Percentiles rank a stretch among this genome's conserved stretches.
Evolutionary conservation across 176 grass and related monocot species (phyloP).

Genomic region (Oryza brachyantha): DNA sequence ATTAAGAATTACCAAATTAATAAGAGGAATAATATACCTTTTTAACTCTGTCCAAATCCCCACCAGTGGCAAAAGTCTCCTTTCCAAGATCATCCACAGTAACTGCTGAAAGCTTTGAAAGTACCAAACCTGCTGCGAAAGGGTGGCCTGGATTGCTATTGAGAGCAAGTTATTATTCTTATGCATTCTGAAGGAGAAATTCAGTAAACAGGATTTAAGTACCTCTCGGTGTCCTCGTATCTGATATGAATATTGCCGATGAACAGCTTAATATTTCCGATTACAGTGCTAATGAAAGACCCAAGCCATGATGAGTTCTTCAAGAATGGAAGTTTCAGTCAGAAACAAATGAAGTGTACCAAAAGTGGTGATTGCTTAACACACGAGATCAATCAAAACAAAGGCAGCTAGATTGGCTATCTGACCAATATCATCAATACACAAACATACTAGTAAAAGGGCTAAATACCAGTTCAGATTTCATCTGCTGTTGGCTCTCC

Average conservation of each 20-base stretch:
- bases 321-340: constrained; percentile 27
- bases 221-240: constrained; percentile 95
- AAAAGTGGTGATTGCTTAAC: constrained; percentile 4
- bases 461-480: constrained; percentile 71
- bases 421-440: constrained; percentile 5
- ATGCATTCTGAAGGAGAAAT: constrained; percentile 15
- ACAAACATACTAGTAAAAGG: not conserved
- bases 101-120: constrained; percentile 84
- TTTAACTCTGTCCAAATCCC: constrained; percentile 76
- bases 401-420: constrained; percentile 20
- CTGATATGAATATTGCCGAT: constrained; percentile 96
- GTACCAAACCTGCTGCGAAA: constrained; percentile 82
- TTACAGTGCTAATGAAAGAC: constrained; percentile 88
- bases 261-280: constrained; percentile 94
- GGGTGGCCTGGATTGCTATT: constrained; percentile 96
- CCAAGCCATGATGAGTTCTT: constrained; percentile 93
- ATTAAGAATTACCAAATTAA: constrained; percentile 26
- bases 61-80: constrained; percentile 92
- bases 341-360: constrained; percentile 9
- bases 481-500: constrained; percentile 78
- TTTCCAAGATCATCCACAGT: constrained; percentile 85
- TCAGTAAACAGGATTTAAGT: constrained; percentile 37
- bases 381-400: constrained; percentile 11
- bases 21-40: constrained; percentile 47
- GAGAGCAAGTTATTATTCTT: constrained; percentile 40